Base-by-base conservation (phyloP, 2,329 filamentous ascomycete genomes). In the Fusarium domesticum region DNA sequence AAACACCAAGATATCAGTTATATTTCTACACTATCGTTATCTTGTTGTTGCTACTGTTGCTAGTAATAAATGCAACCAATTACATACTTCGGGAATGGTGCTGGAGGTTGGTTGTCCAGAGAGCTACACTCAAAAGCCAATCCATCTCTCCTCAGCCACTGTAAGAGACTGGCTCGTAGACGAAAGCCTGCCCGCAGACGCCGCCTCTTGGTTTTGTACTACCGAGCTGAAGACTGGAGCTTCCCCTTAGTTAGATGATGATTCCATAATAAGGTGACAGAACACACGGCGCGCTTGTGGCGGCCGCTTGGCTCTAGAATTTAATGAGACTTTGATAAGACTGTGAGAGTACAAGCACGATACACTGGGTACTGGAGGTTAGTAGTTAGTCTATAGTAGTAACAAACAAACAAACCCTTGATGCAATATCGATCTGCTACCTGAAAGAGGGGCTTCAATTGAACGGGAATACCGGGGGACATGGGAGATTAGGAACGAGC, bases 201-300 rank as follows among this genome's bases (percentile, higher is more conserved):
- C 37, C 47, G 43, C 45, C 35, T 33, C 46, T 54, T 54, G 51
- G 40, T 43, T 30, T 32, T 43, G n/a, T 4, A 6, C 31, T 33
- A 33, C 31, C 23, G 14, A 8, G 8, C 10, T 28, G 23, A 28
- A 12, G 14, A 28, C 8, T 28, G 10, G 23, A 12, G 23, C 23
- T 28, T n/a, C n/a, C n/a, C n/a, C n/a, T n/a, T n/a, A n/a, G n/a
- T n/a, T n/a, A n/a, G n/a, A n/a, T 37, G 31, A 42, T 53, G 43
- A n/a, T n/a, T 35, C 43, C 37, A 34, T 18, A 37, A 41, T 39
- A 41, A 40, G 37, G 37, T 36, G 45, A 34, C 32, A 37, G 35
- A 50, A 31, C 32, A 48, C 45, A 35, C 51, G 52, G 43, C 46
- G 50, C 51, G 54, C 47, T 53, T 56, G 56, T 56, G 56, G 54